Conservation (phyloP, 176 grass and related monocot species). For the Cenchrus americanus region DNA sequence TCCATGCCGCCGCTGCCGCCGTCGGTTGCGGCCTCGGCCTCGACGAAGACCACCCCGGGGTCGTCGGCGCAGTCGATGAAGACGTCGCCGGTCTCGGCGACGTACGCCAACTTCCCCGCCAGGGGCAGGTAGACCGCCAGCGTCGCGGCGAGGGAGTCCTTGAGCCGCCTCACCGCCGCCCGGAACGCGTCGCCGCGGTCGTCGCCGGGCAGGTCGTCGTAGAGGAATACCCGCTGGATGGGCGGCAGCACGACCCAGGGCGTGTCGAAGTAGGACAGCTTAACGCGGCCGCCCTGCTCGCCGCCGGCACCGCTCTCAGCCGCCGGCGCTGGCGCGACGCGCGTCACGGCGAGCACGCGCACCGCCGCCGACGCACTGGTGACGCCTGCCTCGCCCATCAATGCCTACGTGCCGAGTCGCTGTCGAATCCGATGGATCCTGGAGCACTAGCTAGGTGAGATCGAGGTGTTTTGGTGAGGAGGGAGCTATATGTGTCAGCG, state of each 20-base stretch:
- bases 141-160: conserved; percentile 10
- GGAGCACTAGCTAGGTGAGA: too few species aligned
- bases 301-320: neutral
- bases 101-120: conserved; percentile 11
- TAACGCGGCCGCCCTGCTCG: neutral
- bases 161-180: neutral
- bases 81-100: conserved; percentile 10
- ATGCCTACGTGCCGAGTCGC: too few species aligned
- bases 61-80: conserved; percentile 1
- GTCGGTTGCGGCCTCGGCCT: too few species aligned
- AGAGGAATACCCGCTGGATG: conserved; percentile 31
- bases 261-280: conserved; percentile 44
- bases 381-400: conserved; percentile 30
- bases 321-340: conserved; percentile 12
- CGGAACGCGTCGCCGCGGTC: neutral
- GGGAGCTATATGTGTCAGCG: too few species aligned
- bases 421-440: too few species aligned
- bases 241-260: conserved; percentile 18
- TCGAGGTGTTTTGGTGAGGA: too few species aligned
- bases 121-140: conserved; percentile 19
- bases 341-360: conserved; percentile 35
- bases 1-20: neutral
- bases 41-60: conserved; percentile 5
- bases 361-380: conserved; percentile 4
- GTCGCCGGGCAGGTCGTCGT: neutral